Evolutionary conservation across 176 grass and related monocot species (phyloP).

Genomic region (Ananas comosus): DNA sequence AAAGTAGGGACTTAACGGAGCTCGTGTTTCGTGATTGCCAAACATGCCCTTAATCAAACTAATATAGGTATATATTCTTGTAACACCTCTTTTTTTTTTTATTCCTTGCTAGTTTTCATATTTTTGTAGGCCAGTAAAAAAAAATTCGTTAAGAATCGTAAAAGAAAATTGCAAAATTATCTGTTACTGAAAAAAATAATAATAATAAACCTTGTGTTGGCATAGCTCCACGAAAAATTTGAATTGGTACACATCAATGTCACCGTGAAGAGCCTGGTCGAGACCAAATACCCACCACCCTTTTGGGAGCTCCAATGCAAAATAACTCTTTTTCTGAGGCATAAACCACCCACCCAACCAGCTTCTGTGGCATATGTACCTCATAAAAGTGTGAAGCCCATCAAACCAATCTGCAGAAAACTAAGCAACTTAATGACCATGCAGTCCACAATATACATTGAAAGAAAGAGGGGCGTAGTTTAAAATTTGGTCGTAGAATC

Average conservation of each 20-base stretch:
- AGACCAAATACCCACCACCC: constrained; percentile 99
- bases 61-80: no score
- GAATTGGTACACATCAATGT: constrained; percentile 98
- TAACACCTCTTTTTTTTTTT: no score
- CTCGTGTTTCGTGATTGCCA: no score
- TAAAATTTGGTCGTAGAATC: background rate
- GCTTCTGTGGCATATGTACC: constrained; percentile 90
- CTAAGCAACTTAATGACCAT: background rate
- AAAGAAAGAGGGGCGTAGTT: background rate
- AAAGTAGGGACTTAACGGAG: no score
- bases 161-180: no score
- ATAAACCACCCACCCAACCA: constrained; percentile 98
- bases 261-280: constrained; percentile 92
- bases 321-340: constrained; percentile 97
- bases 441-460: background rate
- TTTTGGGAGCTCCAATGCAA: constrained; percentile 87
- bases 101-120: no score
- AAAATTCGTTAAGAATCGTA: background rate
- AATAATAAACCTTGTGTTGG: constrained; percentile 69
- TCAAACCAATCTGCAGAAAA: constrained; percentile 93
- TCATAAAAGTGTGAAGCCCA: constrained; percentile 94
- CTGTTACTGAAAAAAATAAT: background rate
- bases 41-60: no score
- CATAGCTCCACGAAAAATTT: constrained; percentile 93
- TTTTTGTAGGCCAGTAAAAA: no score